Evolutionary conservation across 164 flowering plant genomes (phyloP).

Genomic region (Vitis cinerea): DNA sequence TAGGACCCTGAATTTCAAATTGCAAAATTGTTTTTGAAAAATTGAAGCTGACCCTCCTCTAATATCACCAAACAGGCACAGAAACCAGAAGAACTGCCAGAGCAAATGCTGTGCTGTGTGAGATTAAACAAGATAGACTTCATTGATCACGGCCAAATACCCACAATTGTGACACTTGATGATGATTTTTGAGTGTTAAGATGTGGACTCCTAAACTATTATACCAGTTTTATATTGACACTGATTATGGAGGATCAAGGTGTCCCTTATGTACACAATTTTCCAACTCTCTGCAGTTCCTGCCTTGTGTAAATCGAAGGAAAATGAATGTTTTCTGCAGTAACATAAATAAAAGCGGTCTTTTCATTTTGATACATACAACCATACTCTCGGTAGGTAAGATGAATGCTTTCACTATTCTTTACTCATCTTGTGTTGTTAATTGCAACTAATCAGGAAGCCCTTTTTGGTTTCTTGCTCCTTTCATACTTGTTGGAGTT

Average conservation of each 20-base stretch:
- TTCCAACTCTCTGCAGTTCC: neutral
- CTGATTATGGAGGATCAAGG: neutral
- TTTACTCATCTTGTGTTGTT: too few relatives aligned
- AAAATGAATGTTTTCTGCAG: neutral
- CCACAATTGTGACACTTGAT: slow-evolving; percentile 48
- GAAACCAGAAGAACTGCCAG: slow-evolving; percentile 87
- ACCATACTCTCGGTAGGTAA: too few relatives aligned
- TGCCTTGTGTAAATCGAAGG: neutral
- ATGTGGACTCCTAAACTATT: neutral
- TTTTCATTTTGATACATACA: neutral
- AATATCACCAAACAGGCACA: slow-evolving; percentile 61
- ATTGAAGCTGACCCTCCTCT: neutral
- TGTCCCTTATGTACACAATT: neutral
- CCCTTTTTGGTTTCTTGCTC: too few relatives aligned
- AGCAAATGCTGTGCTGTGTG: slow-evolving; percentile 75
- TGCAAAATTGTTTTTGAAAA: neutral
- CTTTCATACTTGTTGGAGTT: too few relatives aligned
- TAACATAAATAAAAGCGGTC: neutral
- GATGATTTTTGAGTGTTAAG: slow-evolving; percentile 16
- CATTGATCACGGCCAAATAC: slow-evolving; percentile 80
- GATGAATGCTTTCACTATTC: too few relatives aligned
- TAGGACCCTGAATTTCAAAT: neutral
- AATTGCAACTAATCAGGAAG: too few relatives aligned
- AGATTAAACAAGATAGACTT: slow-evolving; percentile 81
- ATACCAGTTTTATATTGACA: neutral